A percentile compares a stretch with the other conserved stretches of the same genome.
phyloP scores from a whole-genome alignment of 495 filamentous ascomycete species.

The Talaromyces proteolyticus region DNA sequence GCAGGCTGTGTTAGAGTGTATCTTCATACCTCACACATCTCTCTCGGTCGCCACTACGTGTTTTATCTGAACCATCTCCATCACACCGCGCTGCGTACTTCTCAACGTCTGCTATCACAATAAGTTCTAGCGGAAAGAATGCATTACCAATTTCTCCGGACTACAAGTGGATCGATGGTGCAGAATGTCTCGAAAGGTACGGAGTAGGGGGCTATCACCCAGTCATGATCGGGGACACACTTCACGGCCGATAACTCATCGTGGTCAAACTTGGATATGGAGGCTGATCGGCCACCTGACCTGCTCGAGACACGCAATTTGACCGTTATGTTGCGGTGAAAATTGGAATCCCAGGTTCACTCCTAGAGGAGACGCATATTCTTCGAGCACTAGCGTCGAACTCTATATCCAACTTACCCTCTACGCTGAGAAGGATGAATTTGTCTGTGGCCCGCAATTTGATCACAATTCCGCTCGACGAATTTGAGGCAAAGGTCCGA shows the following conservation, averaged over 20 bases:
- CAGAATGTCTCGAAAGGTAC: conserved; percentile 12
- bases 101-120: too few relatives aligned
- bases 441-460: neutral
- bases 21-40: too few relatives aligned
- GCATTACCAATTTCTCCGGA: too few relatives aligned
- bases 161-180: conserved; percentile 9
- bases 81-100: too few relatives aligned
- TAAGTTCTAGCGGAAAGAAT: too few relatives aligned
- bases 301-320: conserved; percentile 16
- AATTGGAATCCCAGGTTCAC: neutral
- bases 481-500: conserved; percentile 5
- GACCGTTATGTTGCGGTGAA: conserved; percentile 4
- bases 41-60: too few relatives aligned
- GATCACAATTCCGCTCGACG: conserved; percentile 4
- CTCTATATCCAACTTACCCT: too few relatives aligned
- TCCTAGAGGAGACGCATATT: neutral
- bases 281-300: conserved; percentile 30
- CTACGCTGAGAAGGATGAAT: too few relatives aligned
- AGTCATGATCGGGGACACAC: conserved; percentile 22
- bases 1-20: too few relatives aligned
- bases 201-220: conserved; percentile 28
- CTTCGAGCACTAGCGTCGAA: neutral
- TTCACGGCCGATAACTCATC: conserved; percentile 17
- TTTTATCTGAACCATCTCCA: too few relatives aligned
- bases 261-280: conserved; percentile 31